Evolutionary conservation across 345 rosid genomes (phyloP).

Genomic region (Syzygium aromaticum): DNA sequence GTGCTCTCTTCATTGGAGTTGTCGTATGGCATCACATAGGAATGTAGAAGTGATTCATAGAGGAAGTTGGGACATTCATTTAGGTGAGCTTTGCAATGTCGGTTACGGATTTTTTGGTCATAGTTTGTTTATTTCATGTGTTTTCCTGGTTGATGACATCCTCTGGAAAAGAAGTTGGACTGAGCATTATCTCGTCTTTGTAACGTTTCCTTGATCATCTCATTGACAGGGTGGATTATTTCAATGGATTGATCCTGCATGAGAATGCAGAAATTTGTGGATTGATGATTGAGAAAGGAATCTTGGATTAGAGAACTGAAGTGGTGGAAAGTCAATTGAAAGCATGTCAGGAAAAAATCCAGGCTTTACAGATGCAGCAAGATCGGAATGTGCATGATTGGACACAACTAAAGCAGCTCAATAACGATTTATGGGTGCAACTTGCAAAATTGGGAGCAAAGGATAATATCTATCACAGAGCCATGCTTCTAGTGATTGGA

Average conservation of each 20-base stretch:
- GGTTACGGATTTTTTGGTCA: neutral
- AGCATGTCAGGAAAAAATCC: neutral
- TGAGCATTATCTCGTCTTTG: neutral
- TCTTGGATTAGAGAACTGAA: neutral
- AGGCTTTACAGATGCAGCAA: neutral
- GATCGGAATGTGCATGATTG: neutral
- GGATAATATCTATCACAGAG: neutral
- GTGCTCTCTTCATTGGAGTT: neutral
- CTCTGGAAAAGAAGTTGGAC: neutral
- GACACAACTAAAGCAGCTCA: neutral
- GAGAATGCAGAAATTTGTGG: neutral
- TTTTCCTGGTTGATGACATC: neutral
- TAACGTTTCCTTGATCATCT: neutral
- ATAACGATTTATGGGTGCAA: neutral
- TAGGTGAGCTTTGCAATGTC: neutral
- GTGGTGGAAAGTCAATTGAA: neutral
- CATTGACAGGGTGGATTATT: neutral
- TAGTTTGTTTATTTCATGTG: neutral
- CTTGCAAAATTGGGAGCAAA: neutral
- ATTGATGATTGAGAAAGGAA: neutral
- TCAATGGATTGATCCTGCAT: neutral
- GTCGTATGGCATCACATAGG: neutral
- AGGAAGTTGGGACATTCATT: neutral
- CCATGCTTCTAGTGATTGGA: neutral
- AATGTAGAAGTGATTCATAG: neutral